Conservation (phyloP, 768 basidiomycete genomes). For the Leccinellum luteum region DNA sequence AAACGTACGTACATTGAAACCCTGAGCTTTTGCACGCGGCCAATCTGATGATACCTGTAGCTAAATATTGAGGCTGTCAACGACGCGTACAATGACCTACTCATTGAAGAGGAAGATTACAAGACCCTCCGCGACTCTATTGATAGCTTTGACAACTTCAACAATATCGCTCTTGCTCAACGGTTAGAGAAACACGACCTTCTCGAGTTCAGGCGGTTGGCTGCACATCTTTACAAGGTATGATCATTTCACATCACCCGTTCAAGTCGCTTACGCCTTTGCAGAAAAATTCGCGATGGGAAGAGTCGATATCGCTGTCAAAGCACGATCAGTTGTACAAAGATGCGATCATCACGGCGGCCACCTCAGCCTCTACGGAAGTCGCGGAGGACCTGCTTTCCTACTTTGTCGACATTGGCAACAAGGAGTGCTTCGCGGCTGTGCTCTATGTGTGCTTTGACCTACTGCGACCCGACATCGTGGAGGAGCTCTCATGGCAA, state of each 20-base stretch:
- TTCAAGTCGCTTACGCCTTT: background rate
- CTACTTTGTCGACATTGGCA: slow-evolving; percentile 98
- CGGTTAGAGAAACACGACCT: slow-evolving; percentile 87
- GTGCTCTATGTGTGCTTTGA: slow-evolving; percentile 93
- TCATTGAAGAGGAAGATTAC: slow-evolving; percentile 99
- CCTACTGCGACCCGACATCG: slow-evolving; percentile 87
- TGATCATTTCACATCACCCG: background rate
- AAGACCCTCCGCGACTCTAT: slow-evolving; percentile 97
- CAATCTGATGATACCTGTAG: slow-evolving; percentile 38
- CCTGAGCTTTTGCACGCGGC: background rate
- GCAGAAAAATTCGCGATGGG: slow-evolving; percentile 96
- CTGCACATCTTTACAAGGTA: slow-evolving; percentile 95
- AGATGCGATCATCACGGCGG: slow-evolving; percentile 92
- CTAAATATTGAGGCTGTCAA: slow-evolving; percentile 97
- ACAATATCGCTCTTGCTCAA: slow-evolving; percentile 82
- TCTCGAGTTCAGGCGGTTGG: slow-evolving; percentile 91
- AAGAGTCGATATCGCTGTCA: slow-evolving; percentile 91
- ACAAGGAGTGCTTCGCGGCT: slow-evolving; percentile 96
- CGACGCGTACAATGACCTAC: slow-evolving; percentile 95
- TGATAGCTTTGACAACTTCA: slow-evolving; percentile 98
- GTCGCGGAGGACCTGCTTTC: slow-evolving; percentile 93
- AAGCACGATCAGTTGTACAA: slow-evolving; percentile 98
- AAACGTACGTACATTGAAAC: slow-evolving; percentile 51
- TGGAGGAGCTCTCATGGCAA: slow-evolving; percentile 95
- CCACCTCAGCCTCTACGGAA: slow-evolving; percentile 77